These are phyloP conservation scores for Mycena epipterygia DNA, from an alignment of 768 basidiomycete species.

Conservation along the genomic window DNA sequence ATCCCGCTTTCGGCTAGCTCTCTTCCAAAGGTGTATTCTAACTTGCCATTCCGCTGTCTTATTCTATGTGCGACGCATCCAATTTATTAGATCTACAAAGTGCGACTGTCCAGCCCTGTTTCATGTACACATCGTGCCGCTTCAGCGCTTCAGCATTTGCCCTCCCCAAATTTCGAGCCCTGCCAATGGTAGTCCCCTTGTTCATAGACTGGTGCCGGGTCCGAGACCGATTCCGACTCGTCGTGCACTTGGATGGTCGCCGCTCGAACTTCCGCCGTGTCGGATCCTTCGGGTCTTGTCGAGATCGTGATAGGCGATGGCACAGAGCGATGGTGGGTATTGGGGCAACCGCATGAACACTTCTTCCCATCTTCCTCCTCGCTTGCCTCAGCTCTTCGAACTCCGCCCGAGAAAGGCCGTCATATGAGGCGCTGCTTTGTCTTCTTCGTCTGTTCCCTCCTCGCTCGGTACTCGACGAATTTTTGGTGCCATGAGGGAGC, in stretches of 20 bases:
- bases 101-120: constrained; percentile 6
- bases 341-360: constrained; percentile 33
- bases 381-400: constrained; percentile 24
- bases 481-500: constrained; percentile 27
- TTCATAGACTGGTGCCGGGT: constrained; percentile 31
- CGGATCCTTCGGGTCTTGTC: background rate
- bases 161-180: constrained; percentile 6
- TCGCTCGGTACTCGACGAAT: constrained; percentile 9
- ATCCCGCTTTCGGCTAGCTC: constrained; percentile 21
- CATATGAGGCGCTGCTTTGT: constrained; percentile 34
- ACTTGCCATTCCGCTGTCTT: background rate
- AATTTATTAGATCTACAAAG: background rate
- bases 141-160: constrained; percentile 14
- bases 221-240: background rate
- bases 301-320: constrained; percentile 29
- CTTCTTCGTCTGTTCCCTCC: constrained; percentile 21
- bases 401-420: constrained; percentile 39
- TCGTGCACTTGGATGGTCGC: background rate
- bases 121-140: constrained; percentile 11
- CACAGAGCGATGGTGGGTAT: constrained; percentile 37
- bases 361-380: constrained; percentile 33
- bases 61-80: background rate
- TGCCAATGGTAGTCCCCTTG: constrained; percentile 16
- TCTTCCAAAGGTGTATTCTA: background rate
- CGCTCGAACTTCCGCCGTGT: background rate